phyloP scores from a whole-genome alignment of 306 rosid species.

The Canavalia ensiformis region DNA sequence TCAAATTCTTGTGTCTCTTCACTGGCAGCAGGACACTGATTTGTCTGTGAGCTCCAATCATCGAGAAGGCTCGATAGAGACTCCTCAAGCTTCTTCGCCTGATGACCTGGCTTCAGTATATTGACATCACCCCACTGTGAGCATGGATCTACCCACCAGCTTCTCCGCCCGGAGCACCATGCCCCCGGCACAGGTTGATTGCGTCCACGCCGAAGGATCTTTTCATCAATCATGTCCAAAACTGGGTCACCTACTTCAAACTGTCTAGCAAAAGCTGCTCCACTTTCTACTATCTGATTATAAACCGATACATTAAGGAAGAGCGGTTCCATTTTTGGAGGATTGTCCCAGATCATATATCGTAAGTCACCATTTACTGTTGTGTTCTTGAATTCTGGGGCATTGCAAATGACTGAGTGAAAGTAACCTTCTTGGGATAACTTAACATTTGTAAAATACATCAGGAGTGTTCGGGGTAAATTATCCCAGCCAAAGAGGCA shows the following conservation, averaged over 20 bases:
- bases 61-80: constrained; percentile 70
- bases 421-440: constrained; percentile 86
- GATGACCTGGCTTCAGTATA: constrained; percentile 67
- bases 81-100: constrained; percentile 77
- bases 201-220: constrained; percentile 67
- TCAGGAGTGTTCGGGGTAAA: constrained; percentile 77
- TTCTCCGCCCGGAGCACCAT: constrained; percentile 80
- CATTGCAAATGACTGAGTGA: constrained; percentile 83
- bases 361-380: constrained; percentile 80
- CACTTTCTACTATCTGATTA: constrained; percentile 73
- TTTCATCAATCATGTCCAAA: constrained; percentile 70
- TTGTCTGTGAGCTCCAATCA: constrained; percentile 70
- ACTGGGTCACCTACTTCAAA: constrained; percentile 67
- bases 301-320: constrained; percentile 68
- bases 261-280: constrained; percentile 86
- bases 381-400: constrained; percentile 82
- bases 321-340: constrained; percentile 81
- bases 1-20: constrained; percentile 49
- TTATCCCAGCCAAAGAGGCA: constrained; percentile 93
- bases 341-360: constrained; percentile 89
- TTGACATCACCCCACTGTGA: constrained; percentile 79
- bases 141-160: constrained; percentile 88
- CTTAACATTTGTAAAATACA: constrained; percentile 83
- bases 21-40: constrained; percentile 65
- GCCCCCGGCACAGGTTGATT: constrained; percentile 68